Evolutionary conservation across 2,329 filamentous ascomycete species (phyloP).

Genomic region (Botrytis deweyae): DNA sequence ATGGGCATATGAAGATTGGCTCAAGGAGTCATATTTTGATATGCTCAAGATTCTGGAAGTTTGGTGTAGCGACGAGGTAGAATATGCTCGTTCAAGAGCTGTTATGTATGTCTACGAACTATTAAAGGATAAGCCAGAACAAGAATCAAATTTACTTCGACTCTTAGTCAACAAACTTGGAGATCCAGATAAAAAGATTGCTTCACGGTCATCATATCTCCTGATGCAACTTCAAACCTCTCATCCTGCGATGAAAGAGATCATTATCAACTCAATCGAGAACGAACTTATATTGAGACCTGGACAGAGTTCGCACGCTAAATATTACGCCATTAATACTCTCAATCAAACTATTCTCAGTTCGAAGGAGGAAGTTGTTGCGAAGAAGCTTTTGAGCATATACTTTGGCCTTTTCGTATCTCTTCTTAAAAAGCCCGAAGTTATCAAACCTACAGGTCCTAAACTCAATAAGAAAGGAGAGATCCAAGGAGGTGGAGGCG

Average conservation of each 20-base stretch:
- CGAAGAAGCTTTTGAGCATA: constrained; percentile 78
- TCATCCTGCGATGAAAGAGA: constrained; percentile 90
- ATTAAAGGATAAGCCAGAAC: constrained; percentile 92
- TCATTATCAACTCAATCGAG: constrained; percentile 82
- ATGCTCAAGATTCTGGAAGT: constrained; percentile 86
- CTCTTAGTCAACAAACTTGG: constrained; percentile 95
- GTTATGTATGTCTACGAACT: constrained; percentile 90
- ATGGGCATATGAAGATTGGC: constrained; percentile 93
- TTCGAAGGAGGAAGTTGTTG: constrained; percentile 75
- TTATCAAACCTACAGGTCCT: constrained; percentile 41
- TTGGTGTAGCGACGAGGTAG: constrained; percentile 94
- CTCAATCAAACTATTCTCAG: constrained; percentile 95
- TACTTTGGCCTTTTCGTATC: constrained; percentile 89
- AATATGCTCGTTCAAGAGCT: constrained; percentile 84
- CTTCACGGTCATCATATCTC: constrained; percentile 88
- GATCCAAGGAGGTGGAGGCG: constrained; percentile 54
- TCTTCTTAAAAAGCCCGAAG: constrained; percentile 64
- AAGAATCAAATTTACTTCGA: constrained; percentile 89
- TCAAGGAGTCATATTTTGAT: constrained; percentile 92
- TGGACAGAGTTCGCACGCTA: constrained; percentile 82
- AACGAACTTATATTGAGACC: constrained; percentile 84
- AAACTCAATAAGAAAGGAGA: constrained; percentile 50
- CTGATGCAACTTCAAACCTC: constrained; percentile 86
- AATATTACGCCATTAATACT: constrained; percentile 95
- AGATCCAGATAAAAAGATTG: constrained; percentile 92